A percentile compares a stretch with the other conserved stretches of the same genome.
phyloP scores from a whole-genome alignment of 305 asterid species.

The Stenogyne calaminthoides region DNA sequence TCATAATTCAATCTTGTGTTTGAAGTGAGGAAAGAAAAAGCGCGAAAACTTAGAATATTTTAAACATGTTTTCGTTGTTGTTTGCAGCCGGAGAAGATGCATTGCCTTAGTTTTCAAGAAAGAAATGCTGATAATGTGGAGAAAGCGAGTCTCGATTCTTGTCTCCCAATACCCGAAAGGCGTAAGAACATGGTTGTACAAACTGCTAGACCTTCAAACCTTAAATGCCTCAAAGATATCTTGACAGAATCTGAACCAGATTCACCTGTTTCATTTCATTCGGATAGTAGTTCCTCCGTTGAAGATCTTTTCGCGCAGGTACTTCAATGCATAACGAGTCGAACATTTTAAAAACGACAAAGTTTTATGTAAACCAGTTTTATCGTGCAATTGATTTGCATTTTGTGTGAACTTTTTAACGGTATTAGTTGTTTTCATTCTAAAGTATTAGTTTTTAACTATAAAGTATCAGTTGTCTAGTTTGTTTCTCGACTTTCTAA shows the following conservation, averaged over 20 bases:
- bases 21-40: not conserved
- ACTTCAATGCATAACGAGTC: slow-evolving; percentile 10
- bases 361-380: too few species aligned
- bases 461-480: not conserved
- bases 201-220: slow-evolving; percentile 39
- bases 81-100: slow-evolving; percentile 46
- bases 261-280: slow-evolving; percentile 44
- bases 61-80: slow-evolving; percentile 14
- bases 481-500: not conserved
- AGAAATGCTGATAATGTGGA: slow-evolving; percentile 28
- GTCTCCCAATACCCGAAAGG: slow-evolving; percentile 8
- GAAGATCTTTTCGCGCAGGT: slow-evolving; percentile 58
- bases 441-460: not conserved
- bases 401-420: not conserved
- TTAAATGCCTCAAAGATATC: slow-evolving; percentile 75
- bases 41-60: not conserved
- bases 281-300: slow-evolving; percentile 36
- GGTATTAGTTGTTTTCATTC: not conserved
- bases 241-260: slow-evolving; percentile 73
- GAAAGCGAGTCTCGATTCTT: not conserved
- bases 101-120: slow-evolving; percentile 26
- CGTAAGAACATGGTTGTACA: slow-evolving; percentile 21
- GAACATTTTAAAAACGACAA: too few species aligned
- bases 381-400: too few species aligned
- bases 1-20: not conserved